Evolutionary conservation across 1,139 yeast genomes (phyloP).

Genomic region (Zygosaccharomyces sapae): DNA sequence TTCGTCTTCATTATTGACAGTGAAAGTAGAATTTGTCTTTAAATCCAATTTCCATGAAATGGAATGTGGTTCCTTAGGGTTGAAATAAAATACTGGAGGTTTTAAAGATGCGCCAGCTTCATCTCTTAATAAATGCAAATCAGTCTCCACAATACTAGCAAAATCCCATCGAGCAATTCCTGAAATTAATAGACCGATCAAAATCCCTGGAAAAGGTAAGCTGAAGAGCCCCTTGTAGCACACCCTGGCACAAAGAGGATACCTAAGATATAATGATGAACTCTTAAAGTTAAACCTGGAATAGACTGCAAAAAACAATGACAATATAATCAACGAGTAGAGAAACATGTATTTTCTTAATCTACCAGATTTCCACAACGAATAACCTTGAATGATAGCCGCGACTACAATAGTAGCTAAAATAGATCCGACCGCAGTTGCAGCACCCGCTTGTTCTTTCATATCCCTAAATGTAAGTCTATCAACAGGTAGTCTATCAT

Average conservation of each 20-base stretch:
- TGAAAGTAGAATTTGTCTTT: conserved; percentile 6
- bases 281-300: conserved; percentile 69
- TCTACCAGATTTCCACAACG: conserved; percentile 76
- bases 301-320: conserved; percentile 47
- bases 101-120: conserved; percentile 61
- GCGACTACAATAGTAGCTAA: conserved; percentile 46
- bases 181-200: conserved; percentile 73
- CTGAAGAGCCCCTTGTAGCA: conserved; percentile 68
- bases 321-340: conserved; percentile 48
- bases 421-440: conserved; percentile 57
- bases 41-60: conserved; percentile 26
- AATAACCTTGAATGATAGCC: conserved; percentile 68
- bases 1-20: conserved; percentile 12
- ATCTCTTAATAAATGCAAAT: conserved; percentile 59
- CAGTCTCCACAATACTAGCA: conserved; percentile 83
- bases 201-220: conserved; percentile 72
- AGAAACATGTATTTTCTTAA: conserved; percentile 53
- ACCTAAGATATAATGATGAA: conserved; percentile 88
- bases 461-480: conserved; percentile 70
- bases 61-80: conserved; percentile 20
- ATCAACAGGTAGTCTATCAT: conserved; percentile 84
- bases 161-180: conserved; percentile 94
- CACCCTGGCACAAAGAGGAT: conserved; percentile 81
- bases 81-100: conserved; percentile 51
- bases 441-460: conserved; percentile 70